A percentile compares a stretch with the other conserved stretches of the same genome.
Conservation (phyloP, 805 yeast genomes). For the Schwanniomyces polymorphus region DNA sequence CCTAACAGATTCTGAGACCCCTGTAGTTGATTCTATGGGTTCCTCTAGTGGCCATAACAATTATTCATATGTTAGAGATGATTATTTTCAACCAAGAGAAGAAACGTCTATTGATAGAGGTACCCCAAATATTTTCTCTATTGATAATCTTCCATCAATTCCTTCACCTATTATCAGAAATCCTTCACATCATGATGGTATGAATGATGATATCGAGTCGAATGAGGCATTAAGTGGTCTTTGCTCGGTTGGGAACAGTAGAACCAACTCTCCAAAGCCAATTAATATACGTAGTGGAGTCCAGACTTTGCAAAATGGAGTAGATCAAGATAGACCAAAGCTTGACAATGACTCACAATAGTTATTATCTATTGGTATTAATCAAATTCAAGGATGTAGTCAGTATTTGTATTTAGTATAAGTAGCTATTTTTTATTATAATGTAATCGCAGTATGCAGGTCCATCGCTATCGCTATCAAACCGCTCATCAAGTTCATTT, state of each 20-base stretch:
- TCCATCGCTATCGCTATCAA: too few species aligned
- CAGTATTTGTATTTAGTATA: too few species aligned
- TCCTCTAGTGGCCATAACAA: neutral
- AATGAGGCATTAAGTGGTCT: neutral
- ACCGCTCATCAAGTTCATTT: too few species aligned
- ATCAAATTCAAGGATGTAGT: too few species aligned
- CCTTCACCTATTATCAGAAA: conserved; percentile 10
- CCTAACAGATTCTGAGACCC: conserved; percentile 4
- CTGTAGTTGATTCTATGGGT: conserved; percentile 2
- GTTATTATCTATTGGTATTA: neutral
- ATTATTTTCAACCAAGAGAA: neutral
- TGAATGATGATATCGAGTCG: neutral
- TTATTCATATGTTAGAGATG: neutral
- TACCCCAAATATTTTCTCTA: conserved; percentile 10
- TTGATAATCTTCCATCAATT: conserved; percentile 3
- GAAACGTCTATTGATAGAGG: neutral
- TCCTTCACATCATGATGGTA: conserved; percentile 1
- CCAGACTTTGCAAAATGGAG: neutral
- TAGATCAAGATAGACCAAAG: neutral
- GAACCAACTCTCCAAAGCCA: neutral
- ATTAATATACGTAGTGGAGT: neutral
- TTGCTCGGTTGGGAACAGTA: neutral
- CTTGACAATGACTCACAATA: neutral
- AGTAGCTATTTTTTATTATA: too few species aligned
- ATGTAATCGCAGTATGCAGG: too few species aligned